These are phyloP conservation scores for Eucalyptus polybractea DNA, from an alignment of 345 rosid genomes.

Conservation along the genomic window DNA sequence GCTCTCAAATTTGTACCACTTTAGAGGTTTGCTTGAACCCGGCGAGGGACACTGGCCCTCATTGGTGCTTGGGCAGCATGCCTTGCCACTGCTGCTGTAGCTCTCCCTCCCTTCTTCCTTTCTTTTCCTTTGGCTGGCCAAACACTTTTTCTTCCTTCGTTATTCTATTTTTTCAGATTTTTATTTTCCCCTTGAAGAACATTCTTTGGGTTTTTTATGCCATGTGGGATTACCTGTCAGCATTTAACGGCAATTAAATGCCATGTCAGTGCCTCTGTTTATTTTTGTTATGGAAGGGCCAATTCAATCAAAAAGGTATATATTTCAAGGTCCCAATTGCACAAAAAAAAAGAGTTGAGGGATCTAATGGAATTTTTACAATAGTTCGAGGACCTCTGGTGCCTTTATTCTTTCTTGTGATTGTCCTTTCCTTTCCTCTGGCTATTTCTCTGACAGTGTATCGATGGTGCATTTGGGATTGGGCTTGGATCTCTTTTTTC, in stretches of 20 bases:
- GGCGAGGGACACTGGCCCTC: background rate
- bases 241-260: background rate
- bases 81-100: background rate
- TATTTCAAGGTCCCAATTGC: background rate
- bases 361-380: background rate
- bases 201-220: background rate
- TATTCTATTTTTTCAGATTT: background rate
- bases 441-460: background rate
- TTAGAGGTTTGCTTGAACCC: background rate
- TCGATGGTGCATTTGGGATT: background rate
- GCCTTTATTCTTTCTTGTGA: background rate
- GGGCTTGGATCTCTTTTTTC: background rate
- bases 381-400: background rate
- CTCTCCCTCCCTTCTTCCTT: background rate
- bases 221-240: background rate
- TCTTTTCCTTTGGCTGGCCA: background rate
- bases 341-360: background rate
- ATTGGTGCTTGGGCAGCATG: background rate
- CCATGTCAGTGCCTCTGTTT: background rate
- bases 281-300: background rate
- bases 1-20: background rate
- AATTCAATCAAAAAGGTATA: background rate
- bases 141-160: background rate
- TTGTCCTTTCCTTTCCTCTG: background rate
- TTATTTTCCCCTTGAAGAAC: background rate